Conservation (phyloP, 768 basidiomycete species). For the Rhodotorula babjevae region DNA sequence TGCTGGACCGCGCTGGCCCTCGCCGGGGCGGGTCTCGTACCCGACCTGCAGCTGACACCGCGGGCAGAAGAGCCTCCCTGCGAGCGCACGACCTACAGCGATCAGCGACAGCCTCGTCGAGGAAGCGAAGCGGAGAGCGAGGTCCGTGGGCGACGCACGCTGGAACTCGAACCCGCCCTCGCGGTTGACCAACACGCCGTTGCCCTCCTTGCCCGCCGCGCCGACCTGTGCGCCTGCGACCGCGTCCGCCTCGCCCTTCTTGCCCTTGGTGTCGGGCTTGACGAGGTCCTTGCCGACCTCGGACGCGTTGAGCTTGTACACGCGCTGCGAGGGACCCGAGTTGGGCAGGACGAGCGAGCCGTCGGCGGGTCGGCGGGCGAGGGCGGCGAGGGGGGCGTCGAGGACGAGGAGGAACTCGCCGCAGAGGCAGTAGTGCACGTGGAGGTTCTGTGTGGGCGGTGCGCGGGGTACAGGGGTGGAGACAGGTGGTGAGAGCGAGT, state of each 20-base stretch:
- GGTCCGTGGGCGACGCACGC: slow-evolving; percentile 2
- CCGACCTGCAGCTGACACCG: slow-evolving; percentile 29
- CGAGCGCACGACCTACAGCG: not conserved
- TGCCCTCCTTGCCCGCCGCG: slow-evolving; percentile 23
- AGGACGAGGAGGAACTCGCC: slow-evolving; percentile 35
- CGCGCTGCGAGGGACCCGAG: not conserved
- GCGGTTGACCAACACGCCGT: slow-evolving; percentile 22
- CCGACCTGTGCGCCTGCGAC: not conserved
- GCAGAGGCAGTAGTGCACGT: slow-evolving; percentile 30
- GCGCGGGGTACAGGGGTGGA: not conserved
- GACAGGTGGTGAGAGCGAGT: not conserved
- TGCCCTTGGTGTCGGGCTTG: not conserved
- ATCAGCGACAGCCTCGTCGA: not conserved
- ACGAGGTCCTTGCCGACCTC: slow-evolving; percentile 5
- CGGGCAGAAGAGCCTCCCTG: slow-evolving; percentile 33
- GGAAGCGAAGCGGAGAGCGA: not conserved
- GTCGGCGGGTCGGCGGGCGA: slow-evolving; percentile 27
- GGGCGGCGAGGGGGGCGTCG: slow-evolving; percentile 12
- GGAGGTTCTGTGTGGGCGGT: not conserved
- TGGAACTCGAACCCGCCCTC: slow-evolving; percentile 35
- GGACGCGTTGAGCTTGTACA: slow-evolving; percentile 32
- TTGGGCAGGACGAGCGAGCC: slow-evolving; percentile 17
- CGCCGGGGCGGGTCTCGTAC: slow-evolving; percentile 32
- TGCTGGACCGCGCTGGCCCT: slow-evolving; percentile 17
- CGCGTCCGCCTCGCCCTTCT: not conserved